phyloP scores from a whole-genome alignment of 495 filamentous ascomycete species.

The Poronia punctata region DNA sequence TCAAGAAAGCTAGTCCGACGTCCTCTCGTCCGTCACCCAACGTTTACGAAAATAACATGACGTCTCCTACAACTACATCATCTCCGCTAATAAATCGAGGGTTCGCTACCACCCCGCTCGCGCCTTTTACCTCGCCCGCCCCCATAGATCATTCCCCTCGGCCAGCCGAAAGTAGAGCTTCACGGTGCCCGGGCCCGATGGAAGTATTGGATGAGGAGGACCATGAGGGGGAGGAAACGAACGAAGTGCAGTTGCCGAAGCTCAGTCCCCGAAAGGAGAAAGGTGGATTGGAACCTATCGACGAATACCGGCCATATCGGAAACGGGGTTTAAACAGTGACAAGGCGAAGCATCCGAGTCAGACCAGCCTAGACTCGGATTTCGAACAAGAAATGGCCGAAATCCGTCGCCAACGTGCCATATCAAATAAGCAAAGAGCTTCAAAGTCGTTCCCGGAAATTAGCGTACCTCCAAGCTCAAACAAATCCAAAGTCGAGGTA shows the following conservation, averaged over 20 bases:
- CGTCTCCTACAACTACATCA: constrained; percentile 31
- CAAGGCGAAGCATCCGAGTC: constrained; percentile 12
- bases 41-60: constrained; percentile 27
- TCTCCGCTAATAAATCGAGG: constrained; percentile 35
- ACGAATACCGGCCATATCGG: constrained; percentile 18
- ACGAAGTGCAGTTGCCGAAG: constrained; percentile 8
- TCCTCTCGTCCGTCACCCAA: constrained; percentile 43
- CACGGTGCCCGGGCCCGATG: background rate
- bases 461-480: constrained; percentile 21
- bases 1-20: constrained; percentile 38
- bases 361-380: constrained; percentile 8
- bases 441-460: constrained; percentile 30
- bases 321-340: constrained; percentile 13
- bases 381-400: constrained; percentile 17
- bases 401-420: constrained; percentile 19
- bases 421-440: constrained; percentile 28
- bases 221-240: constrained; percentile 5
- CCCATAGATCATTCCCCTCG: constrained; percentile 10
- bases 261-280: constrained; percentile 5
- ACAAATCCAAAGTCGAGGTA: constrained; percentile 28
- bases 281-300: constrained; percentile 18
- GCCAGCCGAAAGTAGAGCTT: constrained; percentile 3
- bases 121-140: constrained; percentile 20
- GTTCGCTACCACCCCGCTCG: background rate
- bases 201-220: background rate